A percentile compares a stretch with the other conserved stretches of the same genome.
phyloP scores from a whole-genome alignment of 2,329 filamentous ascomycete species.

The Calonectria leucothoes region DNA sequence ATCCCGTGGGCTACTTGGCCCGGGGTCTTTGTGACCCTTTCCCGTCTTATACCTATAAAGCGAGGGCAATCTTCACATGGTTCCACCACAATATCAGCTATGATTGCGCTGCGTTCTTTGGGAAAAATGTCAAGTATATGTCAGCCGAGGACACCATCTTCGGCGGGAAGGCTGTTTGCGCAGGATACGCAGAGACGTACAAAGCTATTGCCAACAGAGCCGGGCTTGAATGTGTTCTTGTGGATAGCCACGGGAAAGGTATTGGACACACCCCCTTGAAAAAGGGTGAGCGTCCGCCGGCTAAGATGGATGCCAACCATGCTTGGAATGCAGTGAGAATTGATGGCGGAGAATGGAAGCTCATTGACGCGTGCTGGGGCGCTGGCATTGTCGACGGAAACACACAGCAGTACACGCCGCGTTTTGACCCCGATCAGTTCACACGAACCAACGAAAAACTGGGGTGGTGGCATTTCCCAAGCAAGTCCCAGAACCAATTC shows the following conservation, averaged over 20 bases:
- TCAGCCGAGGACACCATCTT: conserved; percentile 80
- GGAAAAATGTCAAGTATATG: conserved; percentile 72
- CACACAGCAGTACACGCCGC: conserved; percentile 70
- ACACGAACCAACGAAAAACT: conserved; percentile 80
- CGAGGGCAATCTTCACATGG: conserved; percentile 93
- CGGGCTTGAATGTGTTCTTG: conserved; percentile 80
- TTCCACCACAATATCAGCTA: conserved; percentile 94
- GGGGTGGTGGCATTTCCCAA: conserved; percentile 82
- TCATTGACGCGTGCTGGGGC: conserved; percentile 94
- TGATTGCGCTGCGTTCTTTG: conserved; percentile 84
- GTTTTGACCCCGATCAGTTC: conserved; percentile 75
- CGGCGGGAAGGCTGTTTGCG: conserved; percentile 86
- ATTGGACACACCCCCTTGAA: conserved; percentile 75
- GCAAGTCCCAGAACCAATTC: conserved; percentile 76
- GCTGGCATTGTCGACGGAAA: conserved; percentile 73
- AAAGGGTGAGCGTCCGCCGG: conserved; percentile 72
- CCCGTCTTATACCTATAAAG: conserved; percentile 87
- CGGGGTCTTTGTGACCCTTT: conserved; percentile 83
- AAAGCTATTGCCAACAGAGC: conserved; percentile 81
- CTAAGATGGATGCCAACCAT: conserved; percentile 70
- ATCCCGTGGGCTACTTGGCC: conserved; percentile 80
- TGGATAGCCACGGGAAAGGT: conserved; percentile 88
- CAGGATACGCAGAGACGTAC: conserved; percentile 89
- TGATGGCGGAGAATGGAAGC: conserved; percentile 89
- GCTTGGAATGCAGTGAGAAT: conserved; percentile 96